phyloP scores from a whole-genome alignment of 306 rosid genomes.

The Sechiopsis laciniata region DNA sequence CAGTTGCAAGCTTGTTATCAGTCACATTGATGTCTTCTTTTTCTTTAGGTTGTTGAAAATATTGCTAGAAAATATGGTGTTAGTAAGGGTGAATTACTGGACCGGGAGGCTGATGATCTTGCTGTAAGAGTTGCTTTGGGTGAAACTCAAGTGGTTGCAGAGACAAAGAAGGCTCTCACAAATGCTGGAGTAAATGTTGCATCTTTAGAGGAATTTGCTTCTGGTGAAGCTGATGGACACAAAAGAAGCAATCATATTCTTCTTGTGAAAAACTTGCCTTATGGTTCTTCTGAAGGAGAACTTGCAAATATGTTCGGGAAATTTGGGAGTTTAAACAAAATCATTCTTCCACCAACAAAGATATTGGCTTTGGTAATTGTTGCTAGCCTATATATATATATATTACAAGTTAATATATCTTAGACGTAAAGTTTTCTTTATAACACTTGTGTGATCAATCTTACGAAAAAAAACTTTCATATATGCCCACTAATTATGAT shows the following conservation, averaged over 20 bases:
- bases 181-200: slow-evolving; percentile 83
- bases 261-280: slow-evolving; percentile 85
- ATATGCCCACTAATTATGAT: background rate
- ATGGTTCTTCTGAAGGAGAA: slow-evolving; percentile 78
- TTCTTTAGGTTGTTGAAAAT: slow-evolving; percentile 65
- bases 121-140: slow-evolving; percentile 83
- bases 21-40: slow-evolving; percentile 17
- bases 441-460: background rate
- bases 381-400: too few species aligned
- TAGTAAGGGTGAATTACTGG: slow-evolving; percentile 72
- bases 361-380: slow-evolving; percentile 76
- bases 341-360: slow-evolving; percentile 78
- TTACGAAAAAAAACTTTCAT: background rate
- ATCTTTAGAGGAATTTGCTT: slow-evolving; percentile 60
- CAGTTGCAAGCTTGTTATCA: background rate
- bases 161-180: slow-evolving; percentile 67
- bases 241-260: slow-evolving; percentile 89
- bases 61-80: slow-evolving; percentile 75
- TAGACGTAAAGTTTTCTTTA: background rate
- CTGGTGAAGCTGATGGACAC: slow-evolving; percentile 49
- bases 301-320: slow-evolving; percentile 68
- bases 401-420: background rate
- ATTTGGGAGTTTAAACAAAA: slow-evolving; percentile 83
- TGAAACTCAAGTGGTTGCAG: slow-evolving; percentile 83
- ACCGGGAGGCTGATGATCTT: slow-evolving; percentile 73